These are phyloP conservation scores for Pueraria montana DNA, from an alignment of 306 rosid species.

Conservation along the genomic window DNA sequence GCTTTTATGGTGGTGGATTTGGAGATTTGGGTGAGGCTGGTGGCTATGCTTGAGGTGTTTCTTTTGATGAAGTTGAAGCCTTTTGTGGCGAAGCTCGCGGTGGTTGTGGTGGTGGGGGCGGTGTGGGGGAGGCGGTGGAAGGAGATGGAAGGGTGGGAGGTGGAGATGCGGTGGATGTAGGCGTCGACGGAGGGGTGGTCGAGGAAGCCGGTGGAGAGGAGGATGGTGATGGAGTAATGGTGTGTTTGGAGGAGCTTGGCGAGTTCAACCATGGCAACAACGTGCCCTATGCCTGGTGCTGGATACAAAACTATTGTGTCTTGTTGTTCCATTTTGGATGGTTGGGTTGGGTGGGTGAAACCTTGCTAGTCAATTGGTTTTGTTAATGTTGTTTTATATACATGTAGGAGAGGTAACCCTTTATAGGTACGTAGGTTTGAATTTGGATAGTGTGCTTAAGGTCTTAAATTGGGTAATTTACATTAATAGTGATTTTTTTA, in stretches of 20 bases:
- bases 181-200: constrained; percentile 39
- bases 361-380: too few species aligned
- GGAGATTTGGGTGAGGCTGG: neutral
- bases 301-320: constrained; percentile 10
- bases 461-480: too few species aligned
- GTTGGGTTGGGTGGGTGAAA: neutral
- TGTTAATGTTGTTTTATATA: too few species aligned
- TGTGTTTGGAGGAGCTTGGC: neutral
- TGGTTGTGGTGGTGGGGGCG: neutral
- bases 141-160: constrained; percentile 35
- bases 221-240: constrained; percentile 20
- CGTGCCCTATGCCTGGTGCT: constrained; percentile 32
- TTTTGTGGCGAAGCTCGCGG: neutral
- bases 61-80: constrained; percentile 21
- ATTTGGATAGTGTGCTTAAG: too few species aligned
- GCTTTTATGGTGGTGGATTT: constrained; percentile 1
- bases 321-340: neutral
- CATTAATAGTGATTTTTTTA: too few species aligned
- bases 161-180: constrained; percentile 44
- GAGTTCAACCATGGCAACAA: constrained; percentile 30
- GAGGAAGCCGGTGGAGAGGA: constrained; percentile 28
- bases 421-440: too few species aligned
- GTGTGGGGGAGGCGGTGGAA: constrained; percentile 17
- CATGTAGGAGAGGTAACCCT: too few species aligned
- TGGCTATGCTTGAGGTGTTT: constrained; percentile 16